Evolutionary conservation across 345 rosid genomes (phyloP), one percentile per base, ranked within the genome.

Genomic region (Lepidium aucheri): DNA sequence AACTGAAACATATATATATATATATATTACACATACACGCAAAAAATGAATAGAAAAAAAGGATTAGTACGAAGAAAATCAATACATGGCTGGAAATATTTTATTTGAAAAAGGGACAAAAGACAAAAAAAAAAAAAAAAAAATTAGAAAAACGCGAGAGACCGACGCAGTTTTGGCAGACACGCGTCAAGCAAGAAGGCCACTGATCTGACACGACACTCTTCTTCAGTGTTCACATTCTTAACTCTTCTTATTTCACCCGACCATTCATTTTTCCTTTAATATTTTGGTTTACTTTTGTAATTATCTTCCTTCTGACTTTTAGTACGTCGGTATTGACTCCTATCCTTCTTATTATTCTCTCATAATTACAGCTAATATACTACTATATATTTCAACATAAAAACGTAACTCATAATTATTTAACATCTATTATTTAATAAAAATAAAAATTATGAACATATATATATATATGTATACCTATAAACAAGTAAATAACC

Each of bases 161-260:
- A 44, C 38, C 24, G 73, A 60, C 77, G 77, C 73, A 35, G 77
- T 53, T 53, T 73, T 43, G 45, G 50, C 16, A 26, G 35, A 66
- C 77, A 73, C 68, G 72, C 57, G 77, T 43, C 68, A 11, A 60
- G 9, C 8, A 43, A 38, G 4, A 58, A 73, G 54, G 35, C 18
- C 54, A 47, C 10, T 13, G 47, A 4, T 16, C 67, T 28, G 67
- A 73, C 67, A 73, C 36, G 28, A 13, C 59, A 49, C 24, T 58
- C 51, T 68, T 58, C 51, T 68, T 49, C 7, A 8, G 49, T 53
- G 34, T 63, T 63, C 38, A 65, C 30, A 63, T 63, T 24, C 39
- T 53, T 46, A 61, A 35, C 62, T 69, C 45, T 33, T 42, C 16
- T 55, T 42, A 0, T 65, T 12, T 20, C 35, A 44, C 30, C 35